Percentiles rank a stretch among this genome's conserved stretches.
Conservation (phyloP, 257 asterid species). For the Rehmannia glutinosa region DNA sequence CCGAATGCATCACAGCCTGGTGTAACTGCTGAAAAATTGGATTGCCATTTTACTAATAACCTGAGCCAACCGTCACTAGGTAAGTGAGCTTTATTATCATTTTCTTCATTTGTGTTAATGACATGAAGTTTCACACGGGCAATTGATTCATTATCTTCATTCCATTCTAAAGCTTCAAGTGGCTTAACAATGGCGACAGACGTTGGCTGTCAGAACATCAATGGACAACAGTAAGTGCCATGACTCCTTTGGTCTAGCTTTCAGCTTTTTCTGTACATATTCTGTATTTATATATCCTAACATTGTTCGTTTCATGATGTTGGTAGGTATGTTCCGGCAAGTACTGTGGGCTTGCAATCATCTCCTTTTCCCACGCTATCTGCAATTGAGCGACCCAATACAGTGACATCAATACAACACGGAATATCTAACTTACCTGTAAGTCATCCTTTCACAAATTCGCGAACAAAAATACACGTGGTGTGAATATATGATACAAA, state of each 20-base stretch:
- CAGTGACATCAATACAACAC: slow-evolving; percentile 5
- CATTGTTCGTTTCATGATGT: not conserved
- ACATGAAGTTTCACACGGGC: not conserved
- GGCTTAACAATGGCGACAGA: not conserved
- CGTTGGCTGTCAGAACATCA: slow-evolving; percentile 8
- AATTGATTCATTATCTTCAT: not conserved
- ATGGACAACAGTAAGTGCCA: slow-evolving; percentile 20
- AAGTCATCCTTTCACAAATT: slow-evolving; percentile 7
- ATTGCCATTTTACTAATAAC: not conserved
- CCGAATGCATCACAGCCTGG: slow-evolving; percentile 5
- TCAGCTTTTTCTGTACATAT: not conserved
- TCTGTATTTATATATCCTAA: not conserved
- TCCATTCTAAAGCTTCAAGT: slow-evolving; percentile 3
- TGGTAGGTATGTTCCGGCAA: slow-evolving; percentile 16
- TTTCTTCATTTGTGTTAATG: not conserved
- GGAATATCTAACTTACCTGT: slow-evolving; percentile 29
- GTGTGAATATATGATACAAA: too few species aligned
- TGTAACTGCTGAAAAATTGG: not conserved
- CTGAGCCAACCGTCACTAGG: slow-evolving; percentile 14
- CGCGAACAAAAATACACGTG: too few species aligned
- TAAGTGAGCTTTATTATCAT: not conserved
- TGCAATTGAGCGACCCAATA: slow-evolving; percentile 1
- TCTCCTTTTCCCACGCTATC: slow-evolving; percentile 9
- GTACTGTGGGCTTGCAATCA: slow-evolving; percentile 16
- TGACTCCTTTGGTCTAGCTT: not conserved